Conservation (phyloP, 257 asterid genomes). For the Apocynum venetum region DNA sequence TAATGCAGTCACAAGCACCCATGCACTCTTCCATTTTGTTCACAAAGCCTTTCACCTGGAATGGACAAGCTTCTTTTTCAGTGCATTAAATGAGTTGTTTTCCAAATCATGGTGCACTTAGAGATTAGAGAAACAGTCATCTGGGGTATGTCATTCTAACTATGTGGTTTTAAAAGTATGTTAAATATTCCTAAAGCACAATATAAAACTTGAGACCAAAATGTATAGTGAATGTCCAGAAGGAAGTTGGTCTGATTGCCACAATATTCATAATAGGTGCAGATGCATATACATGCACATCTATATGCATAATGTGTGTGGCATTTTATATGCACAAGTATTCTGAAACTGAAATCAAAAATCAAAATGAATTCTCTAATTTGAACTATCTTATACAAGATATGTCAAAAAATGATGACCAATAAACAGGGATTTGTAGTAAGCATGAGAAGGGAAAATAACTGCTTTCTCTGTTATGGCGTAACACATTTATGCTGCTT, state of each 20-base stretch:
- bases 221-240: background rate
- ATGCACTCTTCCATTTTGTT: constrained; percentile 93
- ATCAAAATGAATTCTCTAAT: too few relatives aligned
- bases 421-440: background rate
- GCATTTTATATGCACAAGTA: background rate
- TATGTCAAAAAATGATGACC: background rate
- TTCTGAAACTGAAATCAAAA: background rate
- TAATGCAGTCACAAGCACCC: constrained; percentile 99
- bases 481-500: background rate
- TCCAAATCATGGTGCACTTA: background rate
- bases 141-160: background rate
- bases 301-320: background rate
- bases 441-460: background rate
- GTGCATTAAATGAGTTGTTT: background rate
- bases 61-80: constrained; percentile 11
- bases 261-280: background rate
- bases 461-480: background rate
- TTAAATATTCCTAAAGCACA: background rate
- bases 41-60: constrained; percentile 92
- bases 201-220: background rate
- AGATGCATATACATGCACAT: background rate
- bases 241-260: background rate
- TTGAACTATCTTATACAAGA: background rate
- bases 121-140: background rate
- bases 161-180: background rate